Base-by-base conservation (phyloP, 805 yeast species). In the Pichia cabralensis region DNA sequence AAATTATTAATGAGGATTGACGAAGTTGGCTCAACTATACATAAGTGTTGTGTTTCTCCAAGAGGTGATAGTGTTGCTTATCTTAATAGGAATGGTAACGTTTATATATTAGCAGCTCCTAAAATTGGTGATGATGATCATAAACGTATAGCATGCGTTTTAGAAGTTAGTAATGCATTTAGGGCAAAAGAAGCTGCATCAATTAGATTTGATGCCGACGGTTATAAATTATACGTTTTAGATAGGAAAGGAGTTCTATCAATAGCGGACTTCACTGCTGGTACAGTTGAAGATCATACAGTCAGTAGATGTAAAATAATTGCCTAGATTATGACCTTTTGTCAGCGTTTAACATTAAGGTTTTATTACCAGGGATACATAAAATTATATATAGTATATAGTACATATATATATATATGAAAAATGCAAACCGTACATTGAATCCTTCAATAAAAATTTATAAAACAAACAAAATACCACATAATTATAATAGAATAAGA, bases 261-360 rank as follows among this genome's bases (percentile, higher is more conserved):
- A 42, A 71, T 86, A 22, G 83, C 81, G 45, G 96, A 88, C 57
- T 88, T 86, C 58, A 81, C 92, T 11, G 88, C 85, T 34, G 95
- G 94, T 2, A 56, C 77, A 16, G 92, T 92, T 10, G 77, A 75
- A 42, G 76, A 74, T 45, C 68, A 67, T 17, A 79, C 75, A 13
- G 77, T 80, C 7, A 69, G 80, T 3, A 71, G 79, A 50, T 75
- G 82, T 57, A 78, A 77, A 51, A 69, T 75, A 26, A 58, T 75
- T 12, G 64, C 60, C 40, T 58, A 24, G 20, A 12, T 21, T 3
- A 8, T n/a, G 7, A 30, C 5, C n/a, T n/a, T n/a, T n/a, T n/a
- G n/a, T n/a, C n/a, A n/a, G n/a, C n/a, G n/a, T n/a, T n/a, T n/a
- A n/a, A n/a, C n/a, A n/a, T n/a, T n/a, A n/a, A n/a, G n/a, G n/a